Base-by-base conservation (phyloP, 306 rosid genomes). In the Vigna mungo region DNA sequence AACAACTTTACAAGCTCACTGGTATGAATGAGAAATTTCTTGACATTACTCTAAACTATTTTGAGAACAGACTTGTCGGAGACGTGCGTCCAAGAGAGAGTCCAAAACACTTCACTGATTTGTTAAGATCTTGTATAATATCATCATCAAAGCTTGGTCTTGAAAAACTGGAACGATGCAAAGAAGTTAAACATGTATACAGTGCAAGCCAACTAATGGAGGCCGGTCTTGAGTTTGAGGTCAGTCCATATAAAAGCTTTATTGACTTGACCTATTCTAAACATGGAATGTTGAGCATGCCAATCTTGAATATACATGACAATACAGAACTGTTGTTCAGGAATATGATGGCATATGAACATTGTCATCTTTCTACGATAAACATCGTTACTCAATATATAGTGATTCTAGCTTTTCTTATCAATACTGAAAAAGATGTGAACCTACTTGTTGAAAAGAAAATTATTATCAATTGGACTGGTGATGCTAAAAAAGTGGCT, bases 291-390 rank as follows among this genome's bases (percentile, higher is more conserved):
- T 72, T 89, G 18, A 44, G 27, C 54, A 85, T 86, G 68, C 81
- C 89, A 4, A 4, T 23, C 7, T 34, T 82, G 3, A 18, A 10
- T 16, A 10, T 78, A 13, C 0, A 23, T 44, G 76, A 27, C 2
- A 1, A 1, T 0, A 69, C 79, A 1, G 82, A 83, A 67, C 10
- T 54, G 3, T 2, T 13, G 6, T 5, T 78, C 48, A 15, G 81
- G 8, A 87, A 83, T 18, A 9, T 78, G 3, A 0, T 83, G 3
- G 88, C 86, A 5, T 86, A 80, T 44, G 92, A 39, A 9, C 2
- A 39, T 1, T 39, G 44, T 0, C 10, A 39, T 0, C n/a, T 1
- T 37, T 37, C 41, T 37, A 0, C 2, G 8, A 0, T 0, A 39
- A 1, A 7, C 9, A 39, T 8, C 44, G 0, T 39, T 8, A 39